phyloP scores from a whole-genome alignment of 176 grass and related monocot species.

The Bothriochloa decipiens region DNA sequence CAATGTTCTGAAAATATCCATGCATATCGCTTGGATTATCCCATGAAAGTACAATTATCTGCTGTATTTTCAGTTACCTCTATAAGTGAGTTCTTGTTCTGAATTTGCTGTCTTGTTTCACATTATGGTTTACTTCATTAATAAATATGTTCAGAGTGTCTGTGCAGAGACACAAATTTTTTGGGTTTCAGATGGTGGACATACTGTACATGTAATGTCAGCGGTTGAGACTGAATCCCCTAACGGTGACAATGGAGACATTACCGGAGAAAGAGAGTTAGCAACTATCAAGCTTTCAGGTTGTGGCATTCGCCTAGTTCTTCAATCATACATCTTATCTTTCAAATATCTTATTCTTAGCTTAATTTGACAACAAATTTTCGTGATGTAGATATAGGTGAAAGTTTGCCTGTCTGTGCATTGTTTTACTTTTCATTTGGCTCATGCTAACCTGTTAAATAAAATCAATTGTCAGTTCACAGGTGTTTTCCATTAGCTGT shows the following conservation, averaged over 20 bases:
- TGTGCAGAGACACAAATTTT: constrained; percentile 75
- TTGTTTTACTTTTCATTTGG: background rate
- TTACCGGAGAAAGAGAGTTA: constrained; percentile 39
- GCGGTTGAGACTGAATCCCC: constrained; percentile 48
- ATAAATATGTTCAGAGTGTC: constrained; percentile 78
- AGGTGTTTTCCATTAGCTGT: background rate
- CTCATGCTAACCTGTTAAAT: constrained; percentile 8
- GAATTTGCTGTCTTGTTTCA: constrained; percentile 29
- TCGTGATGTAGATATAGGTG: background rate
- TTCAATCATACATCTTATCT: constrained; percentile 9
- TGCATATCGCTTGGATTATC: constrained; percentile 54
- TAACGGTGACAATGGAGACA: constrained; percentile 24
- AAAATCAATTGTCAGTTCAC: background rate
- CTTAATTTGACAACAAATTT: constrained; percentile 5
- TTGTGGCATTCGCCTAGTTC: constrained; percentile 39
- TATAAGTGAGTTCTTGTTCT: constrained; percentile 66
- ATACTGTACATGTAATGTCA: constrained; percentile 76
- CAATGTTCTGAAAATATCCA: constrained; percentile 45
- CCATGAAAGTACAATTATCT: constrained; percentile 77
- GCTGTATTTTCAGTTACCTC: constrained; percentile 77
- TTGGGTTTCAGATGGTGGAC: constrained; percentile 85
- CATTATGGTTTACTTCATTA: constrained; percentile 59
- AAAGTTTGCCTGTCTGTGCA: background rate
- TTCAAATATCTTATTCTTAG: constrained; percentile 18
- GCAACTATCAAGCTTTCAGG: constrained; percentile 65